Base-by-base conservation (phyloP, 805 yeast species). In the Pichia nanzhaoensis region DNA sequence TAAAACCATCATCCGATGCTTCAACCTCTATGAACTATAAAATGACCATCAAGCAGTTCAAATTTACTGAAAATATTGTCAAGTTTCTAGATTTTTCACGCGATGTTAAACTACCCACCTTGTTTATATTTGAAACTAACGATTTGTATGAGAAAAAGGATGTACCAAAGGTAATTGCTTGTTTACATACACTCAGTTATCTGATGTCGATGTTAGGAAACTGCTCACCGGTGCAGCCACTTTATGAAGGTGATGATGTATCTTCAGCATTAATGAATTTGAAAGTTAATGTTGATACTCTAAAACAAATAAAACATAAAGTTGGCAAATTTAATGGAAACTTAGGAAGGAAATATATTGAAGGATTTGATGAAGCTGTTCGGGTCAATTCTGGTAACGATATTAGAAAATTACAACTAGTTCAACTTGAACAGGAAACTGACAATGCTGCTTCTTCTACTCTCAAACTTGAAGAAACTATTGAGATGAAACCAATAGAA, bases 131-230 rank as follows among this genome's bases (percentile, higher is more conserved):
- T 60, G 99, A 91, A 60, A 74, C 90, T 47, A 89, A 95, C 3
- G 99, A 93, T 63, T 70, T 93, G 32, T 93, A 89, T 64, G 97
- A 93, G 58, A 82, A 83, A 58, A 90, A 88, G 57, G 85, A 91
- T 58, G 76, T 90, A 18, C 98, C 98, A 14, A 90, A 87, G 58
- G 98, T 93, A 21, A 84, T 93, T 59, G 89, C 88, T 64, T 90
- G 97, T 54, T 65, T 93, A 32, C 96, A 91, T 66, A 96, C 96
- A 2, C 66, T 91, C 51, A 80, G 89, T 41, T 86, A 77, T 53
- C 77, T 87, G 59, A 70, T 93, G 45, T 73, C 82, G 48, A 70
- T 73, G 53, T 69, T 77, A 22, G 73, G 75, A 21, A 65, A 66
- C 17, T 80, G 82, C 5, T 86, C 90, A 1, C 65, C 69, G 4